Evolutionary conservation across 2,329 filamentous ascomycete species (phyloP).

Genomic region (Pseudophaeomoniella oleicola): DNA sequence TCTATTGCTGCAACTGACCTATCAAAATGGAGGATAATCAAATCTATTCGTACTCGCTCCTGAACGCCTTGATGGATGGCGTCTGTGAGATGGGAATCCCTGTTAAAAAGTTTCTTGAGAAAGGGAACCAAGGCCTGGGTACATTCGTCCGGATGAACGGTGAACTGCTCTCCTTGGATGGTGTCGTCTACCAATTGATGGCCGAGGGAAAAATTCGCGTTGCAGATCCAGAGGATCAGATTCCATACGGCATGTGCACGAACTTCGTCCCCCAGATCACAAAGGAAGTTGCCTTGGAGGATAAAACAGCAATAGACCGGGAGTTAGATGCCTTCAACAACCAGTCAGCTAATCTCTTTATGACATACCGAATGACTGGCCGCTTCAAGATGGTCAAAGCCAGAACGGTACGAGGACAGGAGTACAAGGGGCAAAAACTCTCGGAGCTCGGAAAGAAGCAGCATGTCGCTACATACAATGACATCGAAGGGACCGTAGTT

Average conservation of each 20-base stretch:
- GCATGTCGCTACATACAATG: conserved; percentile 20
- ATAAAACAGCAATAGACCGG: conserved; percentile 11
- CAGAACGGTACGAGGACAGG: conserved; percentile 15
- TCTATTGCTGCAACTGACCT: no score
- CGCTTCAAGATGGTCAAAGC: conserved; percentile 13
- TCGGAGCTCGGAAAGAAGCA: conserved; percentile 24
- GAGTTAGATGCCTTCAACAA: conserved; percentile 10
- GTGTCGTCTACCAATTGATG: conserved; percentile 26
- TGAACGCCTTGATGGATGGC: conserved; percentile 30
- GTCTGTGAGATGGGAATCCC: conserved; percentile 31
- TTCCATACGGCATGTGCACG: conserved; percentile 23
- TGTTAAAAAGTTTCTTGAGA: conserved; percentile 28
- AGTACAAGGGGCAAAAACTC: conserved; percentile 15
- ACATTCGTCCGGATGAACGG: conserved; percentile 30
- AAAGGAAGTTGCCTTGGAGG: conserved; percentile 7
- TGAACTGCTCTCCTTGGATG: conserved; percentile 28
- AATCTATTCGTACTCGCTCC: conserved; percentile 28
- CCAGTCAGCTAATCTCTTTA: conserved; percentile 14
- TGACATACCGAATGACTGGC: conserved; percentile 14
- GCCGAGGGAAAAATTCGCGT: conserved; percentile 19
- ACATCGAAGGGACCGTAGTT: conserved; percentile 25
- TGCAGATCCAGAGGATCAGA: conserved; percentile 18
- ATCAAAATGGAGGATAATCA: conserved; percentile 20
- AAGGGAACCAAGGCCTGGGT: conserved; percentile 36
- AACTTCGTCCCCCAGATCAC: conserved; percentile 15